Evolutionary conservation across 2,329 filamentous ascomycete species (phyloP).

Genomic region (Hymenoscyphus scutula): DNA sequence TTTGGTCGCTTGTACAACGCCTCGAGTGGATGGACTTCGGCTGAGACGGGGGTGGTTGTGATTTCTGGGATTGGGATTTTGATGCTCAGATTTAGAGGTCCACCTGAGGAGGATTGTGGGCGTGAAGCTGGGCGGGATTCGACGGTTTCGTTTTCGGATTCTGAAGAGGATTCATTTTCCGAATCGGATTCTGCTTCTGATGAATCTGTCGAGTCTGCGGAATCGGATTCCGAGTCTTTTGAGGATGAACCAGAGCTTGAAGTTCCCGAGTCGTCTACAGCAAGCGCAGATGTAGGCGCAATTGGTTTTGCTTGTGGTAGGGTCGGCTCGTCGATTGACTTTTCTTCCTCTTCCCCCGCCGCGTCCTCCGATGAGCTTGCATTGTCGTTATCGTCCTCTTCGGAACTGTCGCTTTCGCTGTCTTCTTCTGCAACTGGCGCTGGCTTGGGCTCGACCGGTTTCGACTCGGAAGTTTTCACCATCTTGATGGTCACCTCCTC

Average conservation of each 20-base stretch:
- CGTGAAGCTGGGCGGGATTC: slow-evolving; percentile 22
- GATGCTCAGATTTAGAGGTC: slow-evolving; percentile 51
- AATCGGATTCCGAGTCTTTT: slow-evolving; percentile 12
- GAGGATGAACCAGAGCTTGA: slow-evolving; percentile 32
- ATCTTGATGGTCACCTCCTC: slow-evolving; percentile 46
- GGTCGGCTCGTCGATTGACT: slow-evolving; percentile 14
- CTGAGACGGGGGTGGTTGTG: slow-evolving; percentile 43
- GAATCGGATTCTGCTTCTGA: slow-evolving; percentile 10
- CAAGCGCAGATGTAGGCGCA: neutral
- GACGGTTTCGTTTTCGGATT: slow-evolving; percentile 18
- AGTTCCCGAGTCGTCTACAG: slow-evolving; percentile 20
- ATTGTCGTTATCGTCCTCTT: slow-evolving; percentile 19
- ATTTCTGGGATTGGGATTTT: slow-evolving; percentile 38
- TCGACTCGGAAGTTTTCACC: slow-evolving; percentile 22
- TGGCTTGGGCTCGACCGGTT: slow-evolving; percentile 5
- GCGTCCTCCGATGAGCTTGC: slow-evolving; percentile 32
- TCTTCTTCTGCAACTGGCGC: slow-evolving; percentile 24
- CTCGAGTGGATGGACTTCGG: slow-evolving; percentile 76
- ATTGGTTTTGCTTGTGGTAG: neutral
- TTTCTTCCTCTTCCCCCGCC: neutral
- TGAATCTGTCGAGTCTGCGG: slow-evolving; percentile 9
- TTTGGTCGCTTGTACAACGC: slow-evolving; percentile 80
- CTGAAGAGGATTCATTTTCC: slow-evolving; percentile 9
- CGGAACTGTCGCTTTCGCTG: slow-evolving; percentile 1
- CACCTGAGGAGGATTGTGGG: slow-evolving; percentile 47